Evolutionary conservation across 306 rosid species (phyloP).

Genomic region (Trifolium fragiferum): DNA sequence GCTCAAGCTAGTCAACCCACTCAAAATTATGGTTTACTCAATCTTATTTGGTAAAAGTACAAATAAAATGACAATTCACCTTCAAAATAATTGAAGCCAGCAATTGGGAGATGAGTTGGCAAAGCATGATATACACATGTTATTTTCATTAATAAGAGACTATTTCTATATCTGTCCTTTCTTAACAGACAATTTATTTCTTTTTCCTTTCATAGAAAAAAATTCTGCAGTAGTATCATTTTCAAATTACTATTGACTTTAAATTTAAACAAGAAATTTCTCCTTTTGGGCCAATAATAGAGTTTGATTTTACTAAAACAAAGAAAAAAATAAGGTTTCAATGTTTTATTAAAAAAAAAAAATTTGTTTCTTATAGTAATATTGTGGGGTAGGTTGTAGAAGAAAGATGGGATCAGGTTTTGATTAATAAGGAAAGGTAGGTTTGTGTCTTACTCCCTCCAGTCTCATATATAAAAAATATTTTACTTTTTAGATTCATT

Average conservation of each 20-base stretch:
- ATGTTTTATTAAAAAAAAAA: conserved; percentile 23
- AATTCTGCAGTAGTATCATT: conserved; percentile 29
- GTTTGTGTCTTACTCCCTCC: conserved; percentile 19
- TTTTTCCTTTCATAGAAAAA: conserved; percentile 16
- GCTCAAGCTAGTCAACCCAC: too few species aligned
- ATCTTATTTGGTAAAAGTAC: neutral
- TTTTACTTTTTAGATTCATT: too few species aligned
- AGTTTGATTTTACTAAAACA: conserved; percentile 56
- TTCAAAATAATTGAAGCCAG: neutral
- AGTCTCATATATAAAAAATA: too few species aligned
- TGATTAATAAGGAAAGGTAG: conserved; percentile 48
- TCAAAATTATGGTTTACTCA: too few species aligned
- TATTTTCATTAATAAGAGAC: too few species aligned
- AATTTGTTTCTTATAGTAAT: conserved; percentile 39
- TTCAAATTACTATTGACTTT: neutral
- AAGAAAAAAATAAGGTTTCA: conserved; percentile 52
- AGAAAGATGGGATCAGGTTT: conserved; percentile 28
- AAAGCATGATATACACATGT: neutral
- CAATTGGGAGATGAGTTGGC: neutral
- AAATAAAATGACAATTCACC: neutral
- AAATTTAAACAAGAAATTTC: conserved; percentile 3
- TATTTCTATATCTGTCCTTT: neutral
- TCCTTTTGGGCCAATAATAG: conserved; percentile 8
- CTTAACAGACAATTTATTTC: neutral
- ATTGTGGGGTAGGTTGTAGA: conserved; percentile 28